Percentiles rank a stretch among this genome's conserved stretches.
Conservation (phyloP, 1,139 yeast species). For the Suhomyces taliae region DNA sequence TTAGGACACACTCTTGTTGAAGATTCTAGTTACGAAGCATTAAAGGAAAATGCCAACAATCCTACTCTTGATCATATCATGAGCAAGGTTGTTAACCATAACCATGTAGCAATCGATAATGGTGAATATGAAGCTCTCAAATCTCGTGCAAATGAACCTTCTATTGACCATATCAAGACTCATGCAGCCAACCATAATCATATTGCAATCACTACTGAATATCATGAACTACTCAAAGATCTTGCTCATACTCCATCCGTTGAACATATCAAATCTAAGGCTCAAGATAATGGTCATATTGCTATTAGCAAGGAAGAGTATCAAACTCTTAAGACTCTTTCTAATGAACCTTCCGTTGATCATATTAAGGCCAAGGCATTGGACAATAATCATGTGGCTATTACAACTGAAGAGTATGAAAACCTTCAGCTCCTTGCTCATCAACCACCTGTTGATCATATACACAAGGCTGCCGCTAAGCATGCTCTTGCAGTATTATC, state of each 20-base stretch:
- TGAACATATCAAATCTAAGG: conserved; percentile 16
- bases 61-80: conserved; percentile 16
- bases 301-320: conserved; percentile 22
- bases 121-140: conserved; percentile 9
- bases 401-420: conserved; percentile 8
- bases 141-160: conserved; percentile 18
- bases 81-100: conserved; percentile 11
- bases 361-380: conserved; percentile 14
- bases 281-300: conserved; percentile 17
- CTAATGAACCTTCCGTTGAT: conserved; percentile 15
- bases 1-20: conserved; percentile 22
- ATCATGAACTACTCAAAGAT: conserved; percentile 7
- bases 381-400: neutral
- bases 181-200: conserved; percentile 4
- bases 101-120: conserved; percentile 3
- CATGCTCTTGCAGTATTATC: conserved; percentile 18
- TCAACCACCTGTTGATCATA: conserved; percentile 27
- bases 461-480: conserved; percentile 17
- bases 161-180: conserved; percentile 21
- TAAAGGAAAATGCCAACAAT: conserved; percentile 9
- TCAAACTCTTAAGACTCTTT: conserved; percentile 10
- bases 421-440: conserved; percentile 14
- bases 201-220: conserved; percentile 4
- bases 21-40: conserved; percentile 17
- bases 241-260: conserved; percentile 9